These are phyloP conservation scores for Stromatinia cepivora DNA, from an alignment of 2,329 filamentous ascomycete species.

Conservation along the genomic window DNA sequence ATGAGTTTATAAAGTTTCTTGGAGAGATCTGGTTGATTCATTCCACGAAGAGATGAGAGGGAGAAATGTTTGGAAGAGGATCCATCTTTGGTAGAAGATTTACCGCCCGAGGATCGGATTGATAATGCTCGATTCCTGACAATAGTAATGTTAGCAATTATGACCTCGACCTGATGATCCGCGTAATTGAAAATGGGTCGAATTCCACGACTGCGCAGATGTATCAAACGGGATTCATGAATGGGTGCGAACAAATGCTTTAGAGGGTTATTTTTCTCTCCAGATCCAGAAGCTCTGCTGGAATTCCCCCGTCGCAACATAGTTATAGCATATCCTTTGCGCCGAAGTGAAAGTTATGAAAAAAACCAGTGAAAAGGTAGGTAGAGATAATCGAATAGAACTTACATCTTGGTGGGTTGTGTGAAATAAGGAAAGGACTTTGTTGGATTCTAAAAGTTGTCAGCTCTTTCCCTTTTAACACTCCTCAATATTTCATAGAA, in stretches of 20 bases:
- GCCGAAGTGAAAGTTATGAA: not conserved
- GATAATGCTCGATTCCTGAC: conserved; percentile 72
- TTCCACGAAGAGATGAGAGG: conserved; percentile 81
- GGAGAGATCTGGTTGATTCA: conserved; percentile 82
- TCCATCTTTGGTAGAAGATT: conserved; percentile 37
- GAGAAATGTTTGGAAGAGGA: conserved; percentile 66
- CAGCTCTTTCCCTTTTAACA: conserved; percentile 12
- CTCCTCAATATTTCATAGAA: not conserved
- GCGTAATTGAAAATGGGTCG: conserved; percentile 9
- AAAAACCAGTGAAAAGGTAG: not conserved
- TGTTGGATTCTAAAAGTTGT: not conserved
- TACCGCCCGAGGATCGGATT: conserved; percentile 58
- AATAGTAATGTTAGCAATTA: conserved; percentile 14
- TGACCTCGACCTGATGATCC: not conserved
- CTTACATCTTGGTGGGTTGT: conserved; percentile 19
- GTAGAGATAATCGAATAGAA: not conserved
- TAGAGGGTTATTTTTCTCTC: conserved; percentile 17
- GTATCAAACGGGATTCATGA: not conserved
- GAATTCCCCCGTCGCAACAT: conserved; percentile 19
- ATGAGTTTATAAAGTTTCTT: conserved; percentile 88
- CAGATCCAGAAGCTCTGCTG: conserved; percentile 10
- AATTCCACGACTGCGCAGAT: not conserved
- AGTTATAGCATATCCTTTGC: not conserved
- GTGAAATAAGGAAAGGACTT: not conserved
- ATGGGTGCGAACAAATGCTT: conserved; percentile 19